Percentiles rank a stretch among this genome's conserved stretches.
phyloP scores from a whole-genome alignment of 129 eudicot species.

The Flaveria sonorensis region DNA sequence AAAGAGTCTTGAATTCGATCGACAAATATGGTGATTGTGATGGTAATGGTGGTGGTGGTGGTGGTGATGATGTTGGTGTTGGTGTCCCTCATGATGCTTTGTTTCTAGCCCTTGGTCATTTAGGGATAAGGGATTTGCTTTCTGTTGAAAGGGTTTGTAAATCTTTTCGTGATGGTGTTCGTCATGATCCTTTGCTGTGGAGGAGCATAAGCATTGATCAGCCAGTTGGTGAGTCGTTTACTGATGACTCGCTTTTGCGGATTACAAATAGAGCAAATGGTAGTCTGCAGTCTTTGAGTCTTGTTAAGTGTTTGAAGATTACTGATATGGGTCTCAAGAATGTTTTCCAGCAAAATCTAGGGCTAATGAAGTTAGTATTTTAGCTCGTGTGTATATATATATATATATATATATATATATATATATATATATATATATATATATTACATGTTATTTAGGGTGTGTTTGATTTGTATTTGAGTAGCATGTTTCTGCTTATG shows the following conservation, averaged over 20 bases:
- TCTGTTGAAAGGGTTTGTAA: conserved; percentile 74
- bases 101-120: conserved; percentile 53
- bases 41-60: background rate
- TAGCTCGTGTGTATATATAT: no score
- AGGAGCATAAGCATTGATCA: conserved; percentile 43
- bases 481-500: background rate
- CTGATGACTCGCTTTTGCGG: conserved; percentile 54
- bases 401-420: no score
- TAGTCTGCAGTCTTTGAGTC: conserved; percentile 55
- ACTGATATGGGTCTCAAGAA: conserved; percentile 54
- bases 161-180: conserved; percentile 55
- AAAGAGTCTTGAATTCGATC: conserved; percentile 14
- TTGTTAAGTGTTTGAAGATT: conserved; percentile 51
- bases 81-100: conserved; percentile 59
- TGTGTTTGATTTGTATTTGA: background rate
- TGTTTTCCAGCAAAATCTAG: conserved; percentile 51
- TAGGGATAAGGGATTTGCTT: conserved; percentile 62
- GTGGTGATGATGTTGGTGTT: conserved; percentile 14
- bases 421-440: no score
- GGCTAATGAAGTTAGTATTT: conserved; percentile 47
- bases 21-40: conserved; percentile 10
- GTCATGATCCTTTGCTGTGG: conserved; percentile 63
- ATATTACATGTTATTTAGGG: conserved; percentile 11
- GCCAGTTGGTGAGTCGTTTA: conserved; percentile 41
- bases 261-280: conserved; percentile 67